Evolutionary conservation across 192 early-diverging fungal genomes (phyloP).

Genomic region (Geosiphon pyriformis): DNA sequence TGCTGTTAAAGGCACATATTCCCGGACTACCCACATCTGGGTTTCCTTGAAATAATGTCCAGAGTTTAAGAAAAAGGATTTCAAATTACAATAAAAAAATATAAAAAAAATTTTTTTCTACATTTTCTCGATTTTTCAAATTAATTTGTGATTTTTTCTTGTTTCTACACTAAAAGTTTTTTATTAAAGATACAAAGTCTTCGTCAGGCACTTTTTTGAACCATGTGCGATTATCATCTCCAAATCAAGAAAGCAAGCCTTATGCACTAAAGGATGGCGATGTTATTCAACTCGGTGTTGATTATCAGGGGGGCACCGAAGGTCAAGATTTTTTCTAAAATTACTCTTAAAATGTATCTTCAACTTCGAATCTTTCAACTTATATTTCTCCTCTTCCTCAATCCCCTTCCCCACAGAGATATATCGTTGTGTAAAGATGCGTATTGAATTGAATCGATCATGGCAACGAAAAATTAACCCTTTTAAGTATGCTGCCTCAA

Average conservation of each 20-base stretch:
- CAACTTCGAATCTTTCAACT: neutral
- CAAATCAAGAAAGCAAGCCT: constrained; percentile 77
- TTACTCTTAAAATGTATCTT: neutral
- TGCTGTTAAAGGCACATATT: neutral
- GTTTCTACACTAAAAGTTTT: constrained; percentile 55
- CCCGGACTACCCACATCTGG: neutral
- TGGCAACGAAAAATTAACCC: constrained; percentile 61
- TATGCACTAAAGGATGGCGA: constrained; percentile 84
- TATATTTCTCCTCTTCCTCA: neutral
- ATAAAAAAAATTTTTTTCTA: constrained; percentile 34
- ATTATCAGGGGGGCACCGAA: constrained; percentile 89
- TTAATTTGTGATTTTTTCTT: too few species aligned
- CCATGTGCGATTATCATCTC: constrained; percentile 84
- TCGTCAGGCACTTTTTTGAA: constrained; percentile 99
- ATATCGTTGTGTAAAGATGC: constrained; percentile 90
- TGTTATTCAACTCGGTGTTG: constrained; percentile 92
- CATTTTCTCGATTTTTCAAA: too few species aligned
- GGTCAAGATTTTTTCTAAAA: constrained; percentile 31
- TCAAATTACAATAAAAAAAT: too few species aligned
- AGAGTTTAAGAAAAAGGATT: too few species aligned
- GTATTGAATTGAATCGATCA: constrained; percentile 68
- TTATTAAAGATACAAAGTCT: constrained; percentile 88
- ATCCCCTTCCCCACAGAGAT: constrained; percentile 58
- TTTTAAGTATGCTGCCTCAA: constrained; percentile 44
- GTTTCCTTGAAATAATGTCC: too few species aligned